Evolutionary conservation across 2,329 filamentous ascomycete species (phyloP).

Genomic region (Pochonia chlamydosporia): DNA sequence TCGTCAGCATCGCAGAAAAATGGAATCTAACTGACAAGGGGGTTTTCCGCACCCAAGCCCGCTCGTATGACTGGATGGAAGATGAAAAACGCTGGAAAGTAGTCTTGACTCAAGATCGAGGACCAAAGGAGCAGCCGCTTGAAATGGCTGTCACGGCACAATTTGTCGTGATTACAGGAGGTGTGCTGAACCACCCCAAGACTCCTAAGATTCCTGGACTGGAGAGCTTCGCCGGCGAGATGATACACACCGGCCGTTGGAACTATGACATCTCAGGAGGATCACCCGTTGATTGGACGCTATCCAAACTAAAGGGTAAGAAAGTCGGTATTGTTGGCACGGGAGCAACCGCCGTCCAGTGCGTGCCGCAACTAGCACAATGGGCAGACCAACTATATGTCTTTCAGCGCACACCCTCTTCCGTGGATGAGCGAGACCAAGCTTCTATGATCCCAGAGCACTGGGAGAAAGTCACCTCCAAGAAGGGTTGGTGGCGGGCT

Average conservation of each 20-base stretch:
- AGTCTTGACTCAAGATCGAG: conserved; percentile 16
- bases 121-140: conserved; percentile 12
- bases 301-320: conserved; percentile 40
- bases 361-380: conserved; percentile 36
- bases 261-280: conserved; percentile 38
- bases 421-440: conserved; percentile 32
- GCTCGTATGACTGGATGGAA: conserved; percentile 42
- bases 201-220: conserved; percentile 36
- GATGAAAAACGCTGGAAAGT: conserved; percentile 17
- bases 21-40: conserved; percentile 29
- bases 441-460: conserved; percentile 33
- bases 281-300: conserved; percentile 28
- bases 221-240: conserved; percentile 32
- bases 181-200: conserved; percentile 34
- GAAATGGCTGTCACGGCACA: conserved; percentile 29
- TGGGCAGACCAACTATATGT: conserved; percentile 46
- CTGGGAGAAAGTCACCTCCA: conserved; percentile 30
- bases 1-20: conserved; percentile 33
- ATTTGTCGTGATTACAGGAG: conserved; percentile 33
- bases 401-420: conserved; percentile 50
- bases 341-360: conserved; percentile 43
- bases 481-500: conserved; percentile 42
- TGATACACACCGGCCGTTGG: conserved; percentile 43
- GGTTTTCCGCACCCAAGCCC: conserved; percentile 36
- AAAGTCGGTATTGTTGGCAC: conserved; percentile 44